phyloP scores from a whole-genome alignment of 192 early-diverging fungal species.

The Coemansia sp. region DNA sequence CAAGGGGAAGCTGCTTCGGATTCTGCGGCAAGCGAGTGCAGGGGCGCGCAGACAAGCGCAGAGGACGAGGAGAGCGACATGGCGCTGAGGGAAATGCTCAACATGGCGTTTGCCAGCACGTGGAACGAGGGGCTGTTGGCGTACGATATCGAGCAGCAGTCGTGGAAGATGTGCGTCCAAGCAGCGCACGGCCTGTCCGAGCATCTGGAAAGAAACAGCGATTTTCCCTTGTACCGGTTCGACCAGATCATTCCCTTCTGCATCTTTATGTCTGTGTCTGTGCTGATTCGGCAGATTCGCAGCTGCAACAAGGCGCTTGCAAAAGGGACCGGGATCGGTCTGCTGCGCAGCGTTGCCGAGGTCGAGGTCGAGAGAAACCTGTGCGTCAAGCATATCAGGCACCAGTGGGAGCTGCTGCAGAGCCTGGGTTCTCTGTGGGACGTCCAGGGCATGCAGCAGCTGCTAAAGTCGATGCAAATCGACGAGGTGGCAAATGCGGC shows the following conservation, averaged over 20 bases:
- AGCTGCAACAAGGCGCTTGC: constrained; percentile 35
- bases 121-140: constrained; percentile 54
- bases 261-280: constrained; percentile 54
- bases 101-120: constrained; percentile 42
- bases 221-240: constrained; percentile 51
- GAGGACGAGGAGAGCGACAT: constrained; percentile 26
- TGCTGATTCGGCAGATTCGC: constrained; percentile 47
- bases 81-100: constrained; percentile 49
- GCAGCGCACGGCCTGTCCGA: constrained; percentile 44
- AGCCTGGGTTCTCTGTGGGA: constrained; percentile 46
- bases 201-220: constrained; percentile 44
- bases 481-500: constrained; percentile 51
- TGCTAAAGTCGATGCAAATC: constrained; percentile 51
- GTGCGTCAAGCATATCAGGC: constrained; percentile 33
- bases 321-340: background rate
- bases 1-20: constrained; percentile 4
- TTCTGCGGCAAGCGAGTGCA: background rate
- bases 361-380: constrained; percentile 5
- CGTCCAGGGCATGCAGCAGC: constrained; percentile 37
- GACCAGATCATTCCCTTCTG: constrained; percentile 58
- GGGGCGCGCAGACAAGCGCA: background rate
- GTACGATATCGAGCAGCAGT: constrained; percentile 40
- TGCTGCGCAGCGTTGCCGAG: background rate
- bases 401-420: constrained; percentile 47
- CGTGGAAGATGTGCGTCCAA: constrained; percentile 34